A percentile compares a stretch with the other conserved stretches of the same genome.
Conservation (phyloP, 176 grass and related monocot species). For the Cenchrus fungigraminus region DNA sequence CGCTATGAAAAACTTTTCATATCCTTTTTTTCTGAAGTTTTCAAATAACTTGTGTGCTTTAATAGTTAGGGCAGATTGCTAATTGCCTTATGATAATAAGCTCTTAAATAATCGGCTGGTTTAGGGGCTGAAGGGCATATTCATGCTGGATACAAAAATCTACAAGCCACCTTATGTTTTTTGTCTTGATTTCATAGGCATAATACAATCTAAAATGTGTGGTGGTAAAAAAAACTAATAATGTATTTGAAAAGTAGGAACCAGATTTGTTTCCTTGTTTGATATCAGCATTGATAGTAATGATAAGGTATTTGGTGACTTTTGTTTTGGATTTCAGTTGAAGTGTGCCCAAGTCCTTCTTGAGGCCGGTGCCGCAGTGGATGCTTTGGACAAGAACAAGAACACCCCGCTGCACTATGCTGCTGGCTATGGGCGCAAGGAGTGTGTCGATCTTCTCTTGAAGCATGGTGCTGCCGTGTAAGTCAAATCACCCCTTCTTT, state of each 20-base stretch:
- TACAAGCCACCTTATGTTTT: not conserved
- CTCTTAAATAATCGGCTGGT: not conserved
- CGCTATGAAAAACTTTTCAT: not conserved
- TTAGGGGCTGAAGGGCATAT: not conserved
- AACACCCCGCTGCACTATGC: slow-evolving; percentile 93
- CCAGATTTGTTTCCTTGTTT: not conserved
- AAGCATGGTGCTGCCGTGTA: slow-evolving; percentile 92
- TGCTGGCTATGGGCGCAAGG: slow-evolving; percentile 82
- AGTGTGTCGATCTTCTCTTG: slow-evolving; percentile 81
- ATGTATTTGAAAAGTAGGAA: not conserved
- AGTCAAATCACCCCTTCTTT: slow-evolving; percentile 33
- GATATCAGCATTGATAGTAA: not conserved
- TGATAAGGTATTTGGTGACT: not conserved
- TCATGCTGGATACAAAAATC: not conserved
- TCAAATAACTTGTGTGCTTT: not conserved
- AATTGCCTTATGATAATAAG: not conserved
- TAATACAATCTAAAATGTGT: slow-evolving; percentile 2
- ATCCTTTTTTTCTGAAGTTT: not conserved
- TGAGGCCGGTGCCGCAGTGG: slow-evolving; percentile 67
- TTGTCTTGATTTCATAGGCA: not conserved
- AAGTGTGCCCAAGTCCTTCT: slow-evolving; percentile 76
- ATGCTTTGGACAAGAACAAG: slow-evolving; percentile 92
- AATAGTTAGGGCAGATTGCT: slow-evolving; percentile 1
- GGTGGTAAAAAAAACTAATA: not conserved
- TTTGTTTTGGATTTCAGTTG: slow-evolving; percentile 50